These are phyloP conservation scores for Starmerella asiatica DNA, from an alignment of 805 yeast species.

Conservation along the genomic window DNA sequence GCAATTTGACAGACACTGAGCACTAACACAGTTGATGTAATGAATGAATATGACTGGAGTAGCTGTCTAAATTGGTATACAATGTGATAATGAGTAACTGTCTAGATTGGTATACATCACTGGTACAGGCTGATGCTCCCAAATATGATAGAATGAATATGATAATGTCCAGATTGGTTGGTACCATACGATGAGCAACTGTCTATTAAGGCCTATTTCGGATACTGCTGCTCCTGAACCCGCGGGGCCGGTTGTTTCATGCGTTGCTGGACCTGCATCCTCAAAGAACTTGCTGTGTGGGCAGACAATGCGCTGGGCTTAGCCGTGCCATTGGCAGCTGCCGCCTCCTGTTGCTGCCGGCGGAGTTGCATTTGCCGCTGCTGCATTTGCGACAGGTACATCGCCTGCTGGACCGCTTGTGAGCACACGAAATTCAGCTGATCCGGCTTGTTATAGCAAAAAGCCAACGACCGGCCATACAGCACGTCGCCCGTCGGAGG, in stretches of 20 bases:
- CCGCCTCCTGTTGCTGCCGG: constrained; percentile 6
- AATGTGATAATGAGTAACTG: too few relatives aligned
- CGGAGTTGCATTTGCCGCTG: constrained; percentile 13
- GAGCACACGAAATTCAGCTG: constrained; percentile 31
- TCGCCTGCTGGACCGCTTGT: constrained; percentile 25
- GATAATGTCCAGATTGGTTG: too few relatives aligned
- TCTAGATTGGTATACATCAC: too few relatives aligned
- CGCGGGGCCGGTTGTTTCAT: too few relatives aligned
- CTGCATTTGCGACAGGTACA: constrained; percentile 17
- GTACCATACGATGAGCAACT: too few relatives aligned
- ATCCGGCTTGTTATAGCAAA: constrained; percentile 57
- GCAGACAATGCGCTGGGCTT: neutral
- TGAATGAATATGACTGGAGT: too few relatives aligned
- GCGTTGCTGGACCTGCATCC: constrained; percentile 1
- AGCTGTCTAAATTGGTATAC: too few relatives aligned
- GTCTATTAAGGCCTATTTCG: neutral
- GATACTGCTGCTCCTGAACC: neutral
- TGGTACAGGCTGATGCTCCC: too few relatives aligned
- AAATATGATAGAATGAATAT: too few relatives aligned
- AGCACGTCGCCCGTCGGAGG: constrained; percentile 38
- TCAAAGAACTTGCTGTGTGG: constrained; percentile 5
- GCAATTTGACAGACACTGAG: too few relatives aligned
- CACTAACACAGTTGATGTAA: too few relatives aligned
- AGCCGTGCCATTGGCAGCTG: neutral
- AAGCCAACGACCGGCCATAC: constrained; percentile 65